Evolutionary conservation across 305 asterid genomes (phyloP).

Genomic region (Euphrasia arctica): DNA sequence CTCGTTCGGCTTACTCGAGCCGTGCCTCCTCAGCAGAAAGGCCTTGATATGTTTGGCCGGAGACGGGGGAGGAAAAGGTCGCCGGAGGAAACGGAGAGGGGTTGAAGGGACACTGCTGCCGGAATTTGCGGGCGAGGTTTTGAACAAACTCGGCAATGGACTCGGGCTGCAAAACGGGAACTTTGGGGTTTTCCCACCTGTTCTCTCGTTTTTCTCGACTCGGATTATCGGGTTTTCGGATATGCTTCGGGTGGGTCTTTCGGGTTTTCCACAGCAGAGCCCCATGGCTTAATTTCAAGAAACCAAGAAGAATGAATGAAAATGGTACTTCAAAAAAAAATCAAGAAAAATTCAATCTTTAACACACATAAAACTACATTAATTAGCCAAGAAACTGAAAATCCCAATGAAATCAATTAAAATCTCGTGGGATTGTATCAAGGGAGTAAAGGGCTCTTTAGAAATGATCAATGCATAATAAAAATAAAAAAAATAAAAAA

Average conservation of each 20-base stretch:
- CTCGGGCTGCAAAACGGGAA: conserved; percentile 81
- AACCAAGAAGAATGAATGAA: not conserved
- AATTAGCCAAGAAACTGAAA: conserved; percentile 22
- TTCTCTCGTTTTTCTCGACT: conserved; percentile 41
- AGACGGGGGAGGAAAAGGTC: conserved; percentile 94
- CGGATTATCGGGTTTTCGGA: conserved; percentile 48
- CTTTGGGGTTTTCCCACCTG: conserved; percentile 61
- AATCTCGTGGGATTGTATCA: conserved; percentile 23
- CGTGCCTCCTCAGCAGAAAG: conserved; percentile 75
- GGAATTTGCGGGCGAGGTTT: conserved; percentile 82
- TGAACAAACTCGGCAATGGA: conserved; percentile 68
- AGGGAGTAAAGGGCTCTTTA: conserved; percentile 36
- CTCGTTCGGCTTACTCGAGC: conserved; percentile 85
- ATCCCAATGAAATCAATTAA: conserved; percentile 24
- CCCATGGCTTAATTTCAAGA: conserved; percentile 63
- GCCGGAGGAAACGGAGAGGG: conserved; percentile 63
- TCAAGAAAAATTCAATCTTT: conserved; percentile 26
- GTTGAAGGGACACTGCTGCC: conserved; percentile 69
- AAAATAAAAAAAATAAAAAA: conserved; percentile 28
- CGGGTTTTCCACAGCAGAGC: conserved; percentile 87
- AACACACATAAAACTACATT: conserved; percentile 5
- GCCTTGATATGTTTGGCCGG: conserved; percentile 97
- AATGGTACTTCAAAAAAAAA: conserved; percentile 15
- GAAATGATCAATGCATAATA: conserved; percentile 41
- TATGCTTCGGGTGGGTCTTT: conserved; percentile 41